A percentile compares a stretch with the other conserved stretches of the same genome.
phyloP scores from a whole-genome alignment of 2,329 filamentous ascomycete genomes.

The Penicillium fuscoglaucum region DNA sequence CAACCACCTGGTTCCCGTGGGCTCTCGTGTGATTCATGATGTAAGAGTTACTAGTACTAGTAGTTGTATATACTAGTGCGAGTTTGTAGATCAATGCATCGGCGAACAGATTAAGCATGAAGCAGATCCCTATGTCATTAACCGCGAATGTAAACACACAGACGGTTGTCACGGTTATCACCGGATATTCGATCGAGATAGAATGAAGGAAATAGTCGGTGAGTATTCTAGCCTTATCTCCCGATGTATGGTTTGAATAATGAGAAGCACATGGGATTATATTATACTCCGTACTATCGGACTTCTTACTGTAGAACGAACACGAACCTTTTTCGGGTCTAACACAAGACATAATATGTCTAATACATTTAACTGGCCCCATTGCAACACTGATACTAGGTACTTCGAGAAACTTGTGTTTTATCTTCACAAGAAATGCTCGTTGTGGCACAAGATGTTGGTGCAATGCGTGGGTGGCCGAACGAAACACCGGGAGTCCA shows the following conservation, averaged over 20 bases:
- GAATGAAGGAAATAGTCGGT: slow-evolving; percentile 8
- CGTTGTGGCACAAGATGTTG: neutral
- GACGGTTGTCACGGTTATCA: neutral
- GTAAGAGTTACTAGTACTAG: neutral
- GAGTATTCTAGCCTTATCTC: neutral
- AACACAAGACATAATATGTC: no score
- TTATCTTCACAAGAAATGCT: neutral
- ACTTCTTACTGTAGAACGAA: neutral
- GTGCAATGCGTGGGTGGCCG: neutral
- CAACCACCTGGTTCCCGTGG: neutral
- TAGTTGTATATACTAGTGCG: neutral
- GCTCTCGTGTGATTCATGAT: neutral
- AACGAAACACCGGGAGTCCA: neutral
- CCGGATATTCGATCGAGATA: neutral
- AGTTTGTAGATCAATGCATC: neutral
- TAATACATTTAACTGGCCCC: neutral
- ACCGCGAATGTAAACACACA: neutral
- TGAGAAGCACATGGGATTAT: neutral
- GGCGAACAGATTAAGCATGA: neutral
- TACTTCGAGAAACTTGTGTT: neutral
- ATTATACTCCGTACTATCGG: neutral
- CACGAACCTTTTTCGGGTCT: neutral
- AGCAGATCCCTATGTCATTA: neutral
- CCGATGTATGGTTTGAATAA: neutral
- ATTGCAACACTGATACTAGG: neutral